Base-by-base conservation (phyloP, 148 eudicot genomes). In the Cornus controversa region DNA sequence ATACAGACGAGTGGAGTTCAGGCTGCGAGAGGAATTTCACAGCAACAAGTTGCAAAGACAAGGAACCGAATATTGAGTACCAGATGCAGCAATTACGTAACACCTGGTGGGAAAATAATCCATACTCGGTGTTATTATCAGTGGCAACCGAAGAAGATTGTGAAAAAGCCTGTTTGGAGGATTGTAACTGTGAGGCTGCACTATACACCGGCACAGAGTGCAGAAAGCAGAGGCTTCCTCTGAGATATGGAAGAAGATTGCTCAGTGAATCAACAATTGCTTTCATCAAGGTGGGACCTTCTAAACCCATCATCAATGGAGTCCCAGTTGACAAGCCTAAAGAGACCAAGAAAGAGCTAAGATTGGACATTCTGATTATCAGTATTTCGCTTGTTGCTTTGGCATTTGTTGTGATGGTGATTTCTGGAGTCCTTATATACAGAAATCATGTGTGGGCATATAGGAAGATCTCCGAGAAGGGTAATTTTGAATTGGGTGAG, bases 171-270 rank as follows among this genome's bases (percentile, higher is more conserved):
- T 84, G 87, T 40, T 15, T 74, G 4, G 74, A 71, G 20, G 87
- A 84, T 36, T 81, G 87, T 34, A 75, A 71, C 53, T 84, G 87
- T 37, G 87, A 79, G 6, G 82, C 77, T 2, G 82, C 87, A 0
- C 1, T 84, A 0, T 84, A 42, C 64, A 26, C 62, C 8, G 75
- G 62, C 0, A 23, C 37, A 0, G 2, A 6, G 0, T 84, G 87
- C 79, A 45, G 6, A 65, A 75, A 78, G 77, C 82, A 75, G 53
- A 71, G 64, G 80, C 80, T 84, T 23, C 87, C 87, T 7, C 4
- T 84, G 69, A 81, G 72, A 26, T 78, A 75, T 60, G 82, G 80
- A 36, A 78, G 78, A 67, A 66, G 66, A 47, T 2, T 3, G 4
- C 3, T 45, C 9, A 11, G 22, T 53, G 37, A 60, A 6, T 65